Conservation (phyloP, 1,284 basidiomycete species). For the Irpex lacteus region DNA sequence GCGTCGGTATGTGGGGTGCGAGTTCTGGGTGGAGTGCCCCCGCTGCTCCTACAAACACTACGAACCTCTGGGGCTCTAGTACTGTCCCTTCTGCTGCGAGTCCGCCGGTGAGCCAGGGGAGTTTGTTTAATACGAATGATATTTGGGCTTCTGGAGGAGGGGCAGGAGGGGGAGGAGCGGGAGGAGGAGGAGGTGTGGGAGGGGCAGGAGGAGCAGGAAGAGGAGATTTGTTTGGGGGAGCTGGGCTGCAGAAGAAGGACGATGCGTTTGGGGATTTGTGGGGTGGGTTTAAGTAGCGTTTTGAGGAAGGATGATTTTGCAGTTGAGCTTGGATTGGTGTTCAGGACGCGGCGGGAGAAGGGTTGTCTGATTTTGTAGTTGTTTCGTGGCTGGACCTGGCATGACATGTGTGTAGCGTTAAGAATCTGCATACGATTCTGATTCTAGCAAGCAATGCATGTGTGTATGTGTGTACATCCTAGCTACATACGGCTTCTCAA, state of each 20-base stretch:
- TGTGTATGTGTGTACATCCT: neutral
- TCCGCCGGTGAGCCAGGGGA: conserved; percentile 22
- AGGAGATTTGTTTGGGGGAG: conserved; percentile 35
- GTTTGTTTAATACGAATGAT: conserved; percentile 44
- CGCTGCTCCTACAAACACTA: conserved; percentile 23
- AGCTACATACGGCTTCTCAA: neutral
- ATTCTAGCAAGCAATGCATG: neutral
- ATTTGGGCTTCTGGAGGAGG: conserved; percentile 47
- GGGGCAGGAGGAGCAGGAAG: conserved; percentile 18
- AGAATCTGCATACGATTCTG: neutral
- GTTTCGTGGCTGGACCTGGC: neutral
- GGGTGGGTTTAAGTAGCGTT: conserved; percentile 69
- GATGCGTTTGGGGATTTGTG: conserved; percentile 79
- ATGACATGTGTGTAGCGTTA: neutral
- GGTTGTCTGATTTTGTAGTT: neutral
- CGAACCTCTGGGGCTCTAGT: conserved; percentile 45
- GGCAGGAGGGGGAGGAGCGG: conserved; percentile 24
- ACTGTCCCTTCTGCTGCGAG: no score
- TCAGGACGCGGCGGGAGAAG: no score
- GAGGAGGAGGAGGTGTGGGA: neutral
- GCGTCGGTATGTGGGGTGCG: conserved; percentile 62
- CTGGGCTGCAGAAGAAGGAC: conserved; percentile 57
- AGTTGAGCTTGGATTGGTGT: no score
- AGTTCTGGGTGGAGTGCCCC: conserved; percentile 57
- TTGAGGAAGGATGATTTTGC: neutral